A percentile compares a stretch with the other conserved stretches of the same genome.
Evolutionary conservation across 169 alveolate species (phyloP).

Genomic region (Eimeria falciformis): DNA sequence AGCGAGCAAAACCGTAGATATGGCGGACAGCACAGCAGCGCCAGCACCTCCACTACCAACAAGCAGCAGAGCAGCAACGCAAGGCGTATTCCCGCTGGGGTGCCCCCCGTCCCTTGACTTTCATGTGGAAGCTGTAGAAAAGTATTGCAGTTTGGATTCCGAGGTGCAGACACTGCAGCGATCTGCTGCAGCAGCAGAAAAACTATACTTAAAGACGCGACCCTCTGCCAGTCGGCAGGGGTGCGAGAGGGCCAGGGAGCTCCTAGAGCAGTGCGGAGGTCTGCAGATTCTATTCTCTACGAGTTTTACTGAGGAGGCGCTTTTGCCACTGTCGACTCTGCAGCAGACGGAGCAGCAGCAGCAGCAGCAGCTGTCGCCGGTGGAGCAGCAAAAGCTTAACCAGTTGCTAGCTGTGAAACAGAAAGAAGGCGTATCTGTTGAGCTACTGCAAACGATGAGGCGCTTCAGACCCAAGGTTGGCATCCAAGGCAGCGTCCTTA

Average conservation of each 20-base stretch:
- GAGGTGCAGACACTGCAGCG: conserved; percentile 75
- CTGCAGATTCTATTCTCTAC: neutral
- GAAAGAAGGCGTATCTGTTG: neutral
- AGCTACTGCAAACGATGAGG: conserved; percentile 22
- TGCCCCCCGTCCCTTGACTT: conserved; percentile 69
- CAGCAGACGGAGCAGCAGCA: neutral
- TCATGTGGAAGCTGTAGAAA: conserved; percentile 77
- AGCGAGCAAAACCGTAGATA: neutral
- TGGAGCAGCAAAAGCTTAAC: conserved; percentile 9
- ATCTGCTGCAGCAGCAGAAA: conserved; percentile 80
- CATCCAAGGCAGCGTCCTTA: conserved; percentile 28
- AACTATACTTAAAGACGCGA: conserved; percentile 82
- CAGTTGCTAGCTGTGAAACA: neutral
- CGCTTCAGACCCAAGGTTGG: conserved; percentile 50
- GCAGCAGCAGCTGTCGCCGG: conserved; percentile 25
- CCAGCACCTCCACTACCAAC: too few species aligned
- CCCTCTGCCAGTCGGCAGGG: conserved; percentile 81
- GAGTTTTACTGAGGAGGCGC: neutral
- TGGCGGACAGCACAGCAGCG: neutral
- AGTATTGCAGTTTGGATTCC: conserved; percentile 70
- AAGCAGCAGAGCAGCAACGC: neutral
- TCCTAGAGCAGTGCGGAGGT: conserved; percentile 73
- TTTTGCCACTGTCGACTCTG: neutral
- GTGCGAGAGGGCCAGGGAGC: conserved; percentile 76
- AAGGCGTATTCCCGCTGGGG: neutral